These are phyloP conservation scores for Ephemerocybe angulata DNA, from an alignment of 768 basidiomycete genomes.

Conservation along the genomic window DNA sequence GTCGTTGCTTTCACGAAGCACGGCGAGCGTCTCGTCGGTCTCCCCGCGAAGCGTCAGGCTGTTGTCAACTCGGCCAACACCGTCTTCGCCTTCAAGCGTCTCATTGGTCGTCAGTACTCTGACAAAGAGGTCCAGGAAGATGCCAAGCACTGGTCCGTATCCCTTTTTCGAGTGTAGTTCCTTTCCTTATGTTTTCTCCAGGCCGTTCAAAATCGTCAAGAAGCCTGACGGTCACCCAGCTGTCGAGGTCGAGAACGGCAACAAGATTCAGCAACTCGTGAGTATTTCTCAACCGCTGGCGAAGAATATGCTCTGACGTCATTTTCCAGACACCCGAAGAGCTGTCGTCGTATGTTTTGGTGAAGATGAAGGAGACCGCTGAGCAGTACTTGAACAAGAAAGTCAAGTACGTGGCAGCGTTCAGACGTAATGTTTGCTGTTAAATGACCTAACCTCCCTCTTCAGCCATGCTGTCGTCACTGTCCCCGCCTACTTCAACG, in stretches of 20 bases:
- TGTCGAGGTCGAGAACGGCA: constrained; percentile 80
- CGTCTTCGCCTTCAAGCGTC: constrained; percentile 89
- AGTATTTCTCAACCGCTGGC: constrained; percentile 25
- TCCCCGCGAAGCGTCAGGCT: constrained; percentile 96
- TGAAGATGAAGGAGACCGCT: constrained; percentile 95
- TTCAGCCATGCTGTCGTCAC: constrained; percentile 84
- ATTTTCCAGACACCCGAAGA: constrained; percentile 72
- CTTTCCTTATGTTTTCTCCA: constrained; percentile 22
- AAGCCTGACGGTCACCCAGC: constrained; percentile 74
- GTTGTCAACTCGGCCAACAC: constrained; percentile 95
- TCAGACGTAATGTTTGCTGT: neutral
- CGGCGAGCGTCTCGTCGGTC: constrained; percentile 92
- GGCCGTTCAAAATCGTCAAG: constrained; percentile 78
- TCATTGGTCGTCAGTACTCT: constrained; percentile 89
- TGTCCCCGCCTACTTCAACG: constrained; percentile 99
- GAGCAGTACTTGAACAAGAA: constrained; percentile 90
- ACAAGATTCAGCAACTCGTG: constrained; percentile 78
- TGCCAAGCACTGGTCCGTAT: constrained; percentile 70
- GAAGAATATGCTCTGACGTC: constrained; percentile 7
- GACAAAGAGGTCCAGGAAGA: constrained; percentile 95
- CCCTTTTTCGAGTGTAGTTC: constrained; percentile 1
- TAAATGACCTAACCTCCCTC: constrained; percentile 6
- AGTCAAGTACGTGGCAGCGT: constrained; percentile 70
- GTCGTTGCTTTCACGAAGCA: constrained; percentile 99
- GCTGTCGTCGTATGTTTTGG: constrained; percentile 81